Evolutionary conservation across 2,329 filamentous ascomycete species (phyloP).

Genomic region (Chaetoscypha palmicola): DNA sequence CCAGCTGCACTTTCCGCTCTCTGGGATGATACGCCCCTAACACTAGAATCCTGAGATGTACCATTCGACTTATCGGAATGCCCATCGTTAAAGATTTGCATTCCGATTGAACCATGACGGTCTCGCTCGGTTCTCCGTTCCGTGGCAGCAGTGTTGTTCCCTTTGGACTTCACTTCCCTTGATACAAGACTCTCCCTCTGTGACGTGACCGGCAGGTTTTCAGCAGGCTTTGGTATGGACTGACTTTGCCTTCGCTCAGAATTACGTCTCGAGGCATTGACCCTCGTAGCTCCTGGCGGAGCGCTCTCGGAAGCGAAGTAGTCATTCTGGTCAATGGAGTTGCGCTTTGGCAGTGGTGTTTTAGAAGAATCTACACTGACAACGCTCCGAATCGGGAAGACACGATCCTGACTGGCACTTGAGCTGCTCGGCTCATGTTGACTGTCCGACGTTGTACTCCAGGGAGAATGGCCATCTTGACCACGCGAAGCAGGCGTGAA

Average conservation of each 20-base stretch:
- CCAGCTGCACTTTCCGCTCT: conserved; percentile 5
- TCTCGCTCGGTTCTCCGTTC: background rate
- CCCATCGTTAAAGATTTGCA: conserved; percentile 25
- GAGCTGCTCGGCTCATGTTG: background rate
- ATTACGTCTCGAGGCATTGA: conserved; percentile 2
- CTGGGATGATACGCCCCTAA: conserved; percentile 4
- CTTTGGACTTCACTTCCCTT: background rate
- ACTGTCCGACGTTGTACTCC: background rate
- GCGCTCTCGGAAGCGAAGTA: conserved; percentile 14
- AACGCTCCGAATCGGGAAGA: conserved; percentile 28
- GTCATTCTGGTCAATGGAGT: conserved; percentile 14
- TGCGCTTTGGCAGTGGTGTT: conserved; percentile 18
- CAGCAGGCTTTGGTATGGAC: conserved; percentile 4
- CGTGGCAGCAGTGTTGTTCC: background rate
- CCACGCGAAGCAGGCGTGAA: background rate
- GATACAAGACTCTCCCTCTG: background rate
- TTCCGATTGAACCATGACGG: conserved; percentile 2
- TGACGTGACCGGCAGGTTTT: background rate
- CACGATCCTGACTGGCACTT: conserved; percentile 15
- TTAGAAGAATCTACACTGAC: conserved; percentile 25
- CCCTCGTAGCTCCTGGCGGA: conserved; percentile 2
- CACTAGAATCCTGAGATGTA: conserved; percentile 5
- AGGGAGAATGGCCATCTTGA: background rate
- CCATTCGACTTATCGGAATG: conserved; percentile 22
- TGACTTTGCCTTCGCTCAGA: conserved; percentile 1